Percentiles rank a stretch among this genome's conserved stretches.
Evolutionary conservation across 1,284 basidiomycete genomes (phyloP).

Genomic region (Malassezia sympodialis): DNA sequence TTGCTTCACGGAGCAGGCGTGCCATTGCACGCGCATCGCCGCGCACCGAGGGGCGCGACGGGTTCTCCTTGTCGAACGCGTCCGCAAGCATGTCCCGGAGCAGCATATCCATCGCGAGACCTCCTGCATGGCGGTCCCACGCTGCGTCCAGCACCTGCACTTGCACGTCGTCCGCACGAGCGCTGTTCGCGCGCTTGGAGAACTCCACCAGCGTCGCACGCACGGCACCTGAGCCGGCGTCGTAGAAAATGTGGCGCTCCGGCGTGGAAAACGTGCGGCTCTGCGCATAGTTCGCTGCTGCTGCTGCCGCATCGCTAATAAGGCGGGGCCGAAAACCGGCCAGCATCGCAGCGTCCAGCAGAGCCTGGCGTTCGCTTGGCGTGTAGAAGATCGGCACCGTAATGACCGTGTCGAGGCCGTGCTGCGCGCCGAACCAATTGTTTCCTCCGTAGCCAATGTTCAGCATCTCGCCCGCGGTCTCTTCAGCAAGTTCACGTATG

Average conservation of each 20-base stretch:
- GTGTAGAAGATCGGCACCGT: conserved; percentile 46
- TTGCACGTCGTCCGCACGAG: conserved; percentile 52
- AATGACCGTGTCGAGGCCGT: conserved; percentile 42
- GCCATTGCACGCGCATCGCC: conserved; percentile 74
- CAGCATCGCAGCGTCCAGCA: conserved; percentile 74
- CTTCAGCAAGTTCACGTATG: conserved; percentile 75
- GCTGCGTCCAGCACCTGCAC: conserved; percentile 69
- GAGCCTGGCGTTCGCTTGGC: conserved; percentile 68
- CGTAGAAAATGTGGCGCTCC: conserved; percentile 85
- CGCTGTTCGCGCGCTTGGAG: conserved; percentile 25
- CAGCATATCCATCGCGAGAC: conserved; percentile 71
- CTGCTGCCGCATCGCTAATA: conserved; percentile 73
- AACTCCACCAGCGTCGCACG: conserved; percentile 78
- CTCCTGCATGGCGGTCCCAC: conserved; percentile 67
- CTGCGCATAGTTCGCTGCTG: conserved; percentile 66
- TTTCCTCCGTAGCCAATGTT: conserved; percentile 19
- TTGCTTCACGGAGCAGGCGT: conserved; percentile 85
- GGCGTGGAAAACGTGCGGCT: conserved; percentile 63
- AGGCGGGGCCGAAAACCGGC: conserved; percentile 74
- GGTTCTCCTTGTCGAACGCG: conserved; percentile 62
- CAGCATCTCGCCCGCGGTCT: conserved; percentile 53
- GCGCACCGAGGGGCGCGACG: conserved; percentile 27
- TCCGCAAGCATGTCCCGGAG: conserved; percentile 70
- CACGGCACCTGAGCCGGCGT: conserved; percentile 78
- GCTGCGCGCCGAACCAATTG: neutral